A percentile compares a stretch with the other conserved stretches of the same genome.
These are phyloP conservation scores for Talaromyces amestolkiae DNA, from an alignment of 2,329 filamentous ascomycete genomes.

Conservation along the genomic window DNA sequence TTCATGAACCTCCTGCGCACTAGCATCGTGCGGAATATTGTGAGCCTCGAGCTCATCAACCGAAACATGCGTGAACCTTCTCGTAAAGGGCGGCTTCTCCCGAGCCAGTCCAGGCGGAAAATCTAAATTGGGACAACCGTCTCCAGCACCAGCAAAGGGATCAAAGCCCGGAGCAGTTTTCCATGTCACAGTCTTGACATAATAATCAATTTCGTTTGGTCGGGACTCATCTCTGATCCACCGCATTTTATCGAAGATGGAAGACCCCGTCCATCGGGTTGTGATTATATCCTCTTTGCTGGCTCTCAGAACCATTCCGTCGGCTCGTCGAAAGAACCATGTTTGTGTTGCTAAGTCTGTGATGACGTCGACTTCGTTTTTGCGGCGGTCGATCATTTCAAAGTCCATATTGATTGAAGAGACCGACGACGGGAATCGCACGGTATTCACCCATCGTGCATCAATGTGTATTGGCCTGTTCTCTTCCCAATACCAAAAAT, in stretches of 20 bases:
- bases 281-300: slow-evolving; percentile 29
- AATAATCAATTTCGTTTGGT: slow-evolving; percentile 44
- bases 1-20: not conserved
- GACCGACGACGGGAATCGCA: slow-evolving; percentile 36
- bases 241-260: slow-evolving; percentile 38
- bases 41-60: not conserved
- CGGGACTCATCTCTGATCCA: slow-evolving; percentile 47
- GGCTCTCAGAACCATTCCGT: slow-evolving; percentile 34
- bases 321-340: slow-evolving; percentile 39
- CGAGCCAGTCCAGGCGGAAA: slow-evolving; percentile 4
- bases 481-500: slow-evolving; percentile 50
- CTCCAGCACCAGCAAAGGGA: not conserved
- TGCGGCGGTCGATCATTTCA: slow-evolving; percentile 50
- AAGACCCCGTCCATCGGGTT: slow-evolving; percentile 47
- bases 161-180: slow-evolving; percentile 4
- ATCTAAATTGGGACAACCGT: slow-evolving; percentile 7
- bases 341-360: slow-evolving; percentile 35
- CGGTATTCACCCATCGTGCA: slow-evolving; percentile 37
- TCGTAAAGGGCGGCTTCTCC: not conserved
- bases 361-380: slow-evolving; percentile 47
- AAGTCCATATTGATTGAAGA: slow-evolving; percentile 46
- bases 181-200: slow-evolving; percentile 44
- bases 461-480: slow-evolving; percentile 39
- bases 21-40: slow-evolving; percentile 1
- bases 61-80: not conserved